Base-by-base conservation (phyloP, 805 yeast species). In the Candida methanosorbosa region DNA sequence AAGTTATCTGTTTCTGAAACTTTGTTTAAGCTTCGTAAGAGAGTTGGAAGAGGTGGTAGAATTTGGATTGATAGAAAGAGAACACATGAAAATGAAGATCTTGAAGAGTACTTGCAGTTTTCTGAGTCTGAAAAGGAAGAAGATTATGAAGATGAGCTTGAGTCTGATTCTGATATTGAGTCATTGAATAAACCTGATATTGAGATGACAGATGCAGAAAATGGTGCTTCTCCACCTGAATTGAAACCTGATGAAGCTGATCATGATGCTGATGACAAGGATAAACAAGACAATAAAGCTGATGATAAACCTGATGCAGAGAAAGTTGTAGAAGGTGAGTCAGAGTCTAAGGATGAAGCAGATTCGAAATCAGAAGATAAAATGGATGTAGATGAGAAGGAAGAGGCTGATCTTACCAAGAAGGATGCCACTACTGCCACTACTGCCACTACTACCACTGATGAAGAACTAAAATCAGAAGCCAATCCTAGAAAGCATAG, bases 1-100 rank as follows among this genome's bases (percentile, higher is more conserved):
- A 45, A 43, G 35, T 34, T 54, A 25, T 55, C 60, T 21, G 55
- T 56, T 20, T 69, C 77, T 1, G 73, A 64, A 19, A 71, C 75
- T 12, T 56, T 80, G 1, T 66, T 76, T 50, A 67, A 81, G 37
- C 58, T 85, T 38, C 69, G 97, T 41, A 79, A 78, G 50, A 73
- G 97, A 48, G 60, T 66, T 24, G 95, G 92, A 15, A 70, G 95
- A 48, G 66, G 69, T 32, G 82, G 82, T 26, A 66, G 81, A 30
- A 58, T 70, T 15, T 83, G 81, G 62, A 57, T 88, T 39, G 97
- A 88, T 58, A 67, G 95, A 19, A 54, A 72, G 76, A 46, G 79
- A 75, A 17, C 63, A 75, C 44, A 27, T 42, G 48, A 30, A 13
- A 33, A 27, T n/a, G 20, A 33, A 13, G 28, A 37, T 7, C 39